Evolutionary conservation across 202 grass and related monocot species (phyloP), one percentile per base, ranked within the genome.

Genomic region (Setaria italica): DNA sequence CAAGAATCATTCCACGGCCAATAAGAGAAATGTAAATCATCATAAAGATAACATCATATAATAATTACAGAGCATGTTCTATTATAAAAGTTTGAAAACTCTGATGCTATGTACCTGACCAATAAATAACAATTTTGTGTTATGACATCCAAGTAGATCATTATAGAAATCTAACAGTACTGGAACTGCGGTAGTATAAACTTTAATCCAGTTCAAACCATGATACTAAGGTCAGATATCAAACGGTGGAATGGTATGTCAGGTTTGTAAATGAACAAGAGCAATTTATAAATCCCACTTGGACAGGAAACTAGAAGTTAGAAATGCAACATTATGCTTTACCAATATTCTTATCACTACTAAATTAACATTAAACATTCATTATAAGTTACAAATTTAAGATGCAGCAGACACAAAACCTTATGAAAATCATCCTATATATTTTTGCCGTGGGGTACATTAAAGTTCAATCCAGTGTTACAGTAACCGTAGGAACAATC

Each of bases 71-170:
- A 62, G 14, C 47, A 55, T 39, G 29, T 15, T 72, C 43, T 72
- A 79, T 64, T 42, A 46, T n/a, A 79, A 84, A 2, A 9, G 35
- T 47, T 20, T 72, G 14, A 77, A 78, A 65, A 2, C 33, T 20
- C 77, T 49, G 78, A 78, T 58, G 30, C 7, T 47, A 43, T 74
- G 30, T 33, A 11, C 37, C 35, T 37, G 4, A 29, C 7, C 12
- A 77, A 77, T 77, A 82, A 37, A 71, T 34, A 77, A 82, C 76
- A 77, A 37, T 81, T 34, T 21, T 63, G 53, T 37, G 7, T 33
- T 45, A 16, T 70, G 60, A 67, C 65, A 85, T 43, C 25, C 5
- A 53, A 59, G 30, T 77, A 46, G 55, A 46, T 70, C 6, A 77
- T 53, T 33, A 8, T 10, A 9, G n/a, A 62, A 66, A 1, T 34